Conservation (phyloP, 441 rosid genomes). For the Euphorbia schlechtendalii region DNA sequence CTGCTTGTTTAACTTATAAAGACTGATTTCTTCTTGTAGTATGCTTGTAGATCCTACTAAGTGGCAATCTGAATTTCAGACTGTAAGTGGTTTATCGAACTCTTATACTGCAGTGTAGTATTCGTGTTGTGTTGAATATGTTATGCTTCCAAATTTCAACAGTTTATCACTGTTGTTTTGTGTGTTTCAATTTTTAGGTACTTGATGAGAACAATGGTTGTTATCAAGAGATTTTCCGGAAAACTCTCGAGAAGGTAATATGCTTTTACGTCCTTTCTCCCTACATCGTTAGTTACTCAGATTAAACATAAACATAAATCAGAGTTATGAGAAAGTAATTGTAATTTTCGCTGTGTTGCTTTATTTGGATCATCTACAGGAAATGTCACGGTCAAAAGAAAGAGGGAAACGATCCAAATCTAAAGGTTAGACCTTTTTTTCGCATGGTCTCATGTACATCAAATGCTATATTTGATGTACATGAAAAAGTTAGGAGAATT, state of each 20-base stretch:
- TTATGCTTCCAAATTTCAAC: slow-evolving; percentile 1
- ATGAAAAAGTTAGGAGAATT: slow-evolving; percentile 3
- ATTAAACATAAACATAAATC: too few relatives aligned
- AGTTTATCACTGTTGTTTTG: background rate
- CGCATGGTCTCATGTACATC: too few relatives aligned
- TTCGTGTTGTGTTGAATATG: background rate
- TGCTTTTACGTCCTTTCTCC: background rate
- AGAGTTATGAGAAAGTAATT: too few relatives aligned
- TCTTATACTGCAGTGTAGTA: background rate
- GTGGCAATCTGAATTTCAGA: slow-evolving; percentile 34
- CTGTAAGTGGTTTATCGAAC: slow-evolving; percentile 25
- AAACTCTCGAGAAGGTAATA: slow-evolving; percentile 42
- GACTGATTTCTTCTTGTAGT: slow-evolving; percentile 26
- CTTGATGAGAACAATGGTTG: slow-evolving; percentile 35
- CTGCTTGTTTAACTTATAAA: background rate
- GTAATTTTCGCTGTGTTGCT: slow-evolving; percentile 11
- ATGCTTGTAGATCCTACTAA: slow-evolving; percentile 36
- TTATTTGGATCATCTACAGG: slow-evolving; percentile 32
- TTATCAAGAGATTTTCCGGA: slow-evolving; percentile 27
- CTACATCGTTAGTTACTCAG: too few relatives aligned
- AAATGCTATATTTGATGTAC: background rate
- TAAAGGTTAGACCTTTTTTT: slow-evolving; percentile 37
- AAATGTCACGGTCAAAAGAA: slow-evolving; percentile 20
- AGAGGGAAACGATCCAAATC: slow-evolving; percentile 27
- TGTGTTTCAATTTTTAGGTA: slow-evolving; percentile 22